A percentile compares a stretch with the other conserved stretches of the same genome.
phyloP scores from a whole-genome alignment of 2,329 filamentous ascomycete genomes.

The Thelonectria rubi region DNA sequence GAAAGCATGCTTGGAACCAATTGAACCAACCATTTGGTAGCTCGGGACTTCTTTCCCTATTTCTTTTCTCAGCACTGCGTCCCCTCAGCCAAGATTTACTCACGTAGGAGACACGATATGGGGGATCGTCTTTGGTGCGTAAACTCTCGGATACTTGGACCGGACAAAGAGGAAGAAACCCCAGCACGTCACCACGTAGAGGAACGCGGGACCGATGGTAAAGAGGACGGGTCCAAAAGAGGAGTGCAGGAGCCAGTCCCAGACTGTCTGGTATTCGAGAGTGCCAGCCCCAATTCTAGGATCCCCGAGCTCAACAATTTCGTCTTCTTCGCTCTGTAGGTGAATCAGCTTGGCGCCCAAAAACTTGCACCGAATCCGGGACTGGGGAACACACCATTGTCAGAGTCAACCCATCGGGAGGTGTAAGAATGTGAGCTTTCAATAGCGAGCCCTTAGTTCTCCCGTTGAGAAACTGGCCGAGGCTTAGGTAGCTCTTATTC shows the following conservation, averaged over 20 bases:
- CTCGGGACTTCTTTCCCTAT: not conserved
- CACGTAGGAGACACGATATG: not conserved
- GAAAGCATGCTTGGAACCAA: not conserved
- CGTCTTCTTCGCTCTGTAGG: too few species aligned
- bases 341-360: too few species aligned
- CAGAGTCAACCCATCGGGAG: too few species aligned
- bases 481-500: too few species aligned
- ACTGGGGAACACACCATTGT: too few species aligned
- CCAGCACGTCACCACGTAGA: not conserved
- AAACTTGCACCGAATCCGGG: too few species aligned
- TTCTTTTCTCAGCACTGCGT: not conserved
- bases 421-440: too few species aligned
- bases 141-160: conserved; percentile 1
- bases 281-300: too few species aligned
- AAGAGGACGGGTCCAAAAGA: not conserved
- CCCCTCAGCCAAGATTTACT: not conserved
- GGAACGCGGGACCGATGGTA: not conserved
- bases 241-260: not conserved
- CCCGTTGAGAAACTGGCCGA: too few species aligned
- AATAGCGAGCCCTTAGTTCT: too few species aligned
- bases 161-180: not conserved
- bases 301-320: too few species aligned
- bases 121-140: not conserved
- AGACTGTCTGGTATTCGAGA: too few species aligned
- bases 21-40: not conserved